Evolutionary conservation across 192 early-diverging fungal genomes (phyloP).

Genomic region (Bifiguratus adelaidae): DNA sequence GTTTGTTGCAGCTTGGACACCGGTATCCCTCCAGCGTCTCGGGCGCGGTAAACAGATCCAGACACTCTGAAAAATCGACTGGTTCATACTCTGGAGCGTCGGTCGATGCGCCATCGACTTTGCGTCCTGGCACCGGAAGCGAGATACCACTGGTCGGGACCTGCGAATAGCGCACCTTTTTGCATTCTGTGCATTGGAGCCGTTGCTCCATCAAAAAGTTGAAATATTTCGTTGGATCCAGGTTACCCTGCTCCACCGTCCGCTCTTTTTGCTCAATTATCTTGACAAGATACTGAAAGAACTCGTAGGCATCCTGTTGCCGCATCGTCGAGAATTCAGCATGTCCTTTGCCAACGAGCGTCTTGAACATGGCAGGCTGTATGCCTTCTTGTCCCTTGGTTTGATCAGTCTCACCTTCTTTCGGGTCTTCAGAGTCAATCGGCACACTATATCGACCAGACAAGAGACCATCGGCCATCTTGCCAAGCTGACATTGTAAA

Average conservation of each 20-base stretch:
- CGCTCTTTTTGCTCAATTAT: not conserved
- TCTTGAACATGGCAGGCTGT: constrained; percentile 86
- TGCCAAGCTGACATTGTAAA: constrained; percentile 84
- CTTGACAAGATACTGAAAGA: constrained; percentile 22
- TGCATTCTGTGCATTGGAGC: constrained; percentile 79
- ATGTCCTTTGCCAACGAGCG: constrained; percentile 76
- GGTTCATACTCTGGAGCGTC: constrained; percentile 31
- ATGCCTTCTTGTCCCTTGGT: constrained; percentile 66
- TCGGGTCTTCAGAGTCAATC: constrained; percentile 17
- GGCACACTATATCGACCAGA: constrained; percentile 76
- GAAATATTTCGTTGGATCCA: constrained; percentile 71
- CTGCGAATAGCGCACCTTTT: constrained; percentile 64
- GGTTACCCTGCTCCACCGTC: constrained; percentile 14
- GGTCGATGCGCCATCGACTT: not conserved
- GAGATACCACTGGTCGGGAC: constrained; percentile 40
- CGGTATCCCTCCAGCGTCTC: constrained; percentile 47
- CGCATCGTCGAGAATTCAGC: constrained; percentile 96
- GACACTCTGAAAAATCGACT: constrained; percentile 54
- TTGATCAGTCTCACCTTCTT: constrained; percentile 28
- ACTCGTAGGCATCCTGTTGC: constrained; percentile 98
- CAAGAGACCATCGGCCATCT: constrained; percentile 83
- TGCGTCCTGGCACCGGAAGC: constrained; percentile 62
- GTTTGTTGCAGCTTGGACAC: constrained; percentile 49
- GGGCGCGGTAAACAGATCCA: constrained; percentile 40
- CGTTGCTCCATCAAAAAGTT: constrained; percentile 74